A percentile compares a stretch with the other conserved stretches of the same genome.
Evolutionary conservation across 2,329 filamentous ascomycete species (phyloP).

Genomic region (Lizonia empirigonia): DNA sequence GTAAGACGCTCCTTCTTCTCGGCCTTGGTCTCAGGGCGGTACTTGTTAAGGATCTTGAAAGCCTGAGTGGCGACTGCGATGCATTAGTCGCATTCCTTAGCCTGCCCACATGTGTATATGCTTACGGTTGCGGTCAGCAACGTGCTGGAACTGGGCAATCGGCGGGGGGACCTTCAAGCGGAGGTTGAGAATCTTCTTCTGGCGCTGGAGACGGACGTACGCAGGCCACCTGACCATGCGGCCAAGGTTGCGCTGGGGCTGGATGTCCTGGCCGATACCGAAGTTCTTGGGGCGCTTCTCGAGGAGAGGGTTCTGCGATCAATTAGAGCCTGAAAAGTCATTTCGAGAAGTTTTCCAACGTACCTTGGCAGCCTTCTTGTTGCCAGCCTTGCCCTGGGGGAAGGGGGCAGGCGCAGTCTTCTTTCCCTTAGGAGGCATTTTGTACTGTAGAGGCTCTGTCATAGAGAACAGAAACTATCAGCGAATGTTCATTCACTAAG

Average conservation of each 20-base stretch:
- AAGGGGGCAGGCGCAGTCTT: slow-evolving; percentile 91
- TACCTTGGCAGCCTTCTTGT: slow-evolving; percentile 97
- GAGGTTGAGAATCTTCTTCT: slow-evolving; percentile 95
- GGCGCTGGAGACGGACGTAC: slow-evolving; percentile 96
- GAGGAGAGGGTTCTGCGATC: slow-evolving; percentile 89
- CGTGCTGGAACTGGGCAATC: slow-evolving; percentile 96
- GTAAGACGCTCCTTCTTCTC: slow-evolving; percentile 99
- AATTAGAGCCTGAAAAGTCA: slow-evolving; percentile 26
- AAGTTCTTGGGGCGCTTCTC: slow-evolving; percentile 98
- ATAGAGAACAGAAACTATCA: slow-evolving; percentile 99
- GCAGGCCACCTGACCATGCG: slow-evolving; percentile 94
- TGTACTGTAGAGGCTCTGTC: slow-evolving; percentile 78
- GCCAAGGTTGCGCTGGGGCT: slow-evolving; percentile 70
- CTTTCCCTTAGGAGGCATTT: slow-evolving; percentile 81
- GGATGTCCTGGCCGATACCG: slow-evolving; percentile 96
- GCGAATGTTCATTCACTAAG: slow-evolving; percentile 77
- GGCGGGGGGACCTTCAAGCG: slow-evolving; percentile 98
- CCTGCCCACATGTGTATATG: slow-evolving; percentile 42
- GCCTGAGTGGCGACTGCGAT: slow-evolving; percentile 78
- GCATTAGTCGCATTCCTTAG: slow-evolving; percentile 71
- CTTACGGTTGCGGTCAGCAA: slow-evolving; percentile 63
- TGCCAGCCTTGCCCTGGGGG: slow-evolving; percentile 72
- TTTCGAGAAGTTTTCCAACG: slow-evolving; percentile 49
- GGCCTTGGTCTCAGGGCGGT: slow-evolving; percentile 97
- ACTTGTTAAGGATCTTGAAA: slow-evolving; percentile 99